Base-by-base conservation (phyloP, 345 rosid genomes). In the Lepidium didymum region DNA sequence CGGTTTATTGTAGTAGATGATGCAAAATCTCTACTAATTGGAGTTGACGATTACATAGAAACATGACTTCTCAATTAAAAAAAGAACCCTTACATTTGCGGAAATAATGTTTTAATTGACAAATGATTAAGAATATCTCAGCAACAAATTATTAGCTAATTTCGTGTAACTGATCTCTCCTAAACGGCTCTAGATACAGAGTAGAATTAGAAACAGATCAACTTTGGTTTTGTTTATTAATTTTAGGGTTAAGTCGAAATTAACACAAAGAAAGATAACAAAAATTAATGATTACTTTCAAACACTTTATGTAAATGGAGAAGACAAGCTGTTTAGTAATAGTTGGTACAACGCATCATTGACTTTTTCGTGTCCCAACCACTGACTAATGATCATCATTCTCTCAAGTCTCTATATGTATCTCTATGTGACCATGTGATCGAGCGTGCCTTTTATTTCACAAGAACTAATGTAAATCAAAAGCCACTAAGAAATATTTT, bases 401-500 rank as follows among this genome's bases (percentile, higher is more conserved):
- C 55, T 34, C 55, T 44, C 33, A 31, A 33, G 31, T 46, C 56
- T 33, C 2, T 14, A 29, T 15, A 37, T 15, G n/a, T 11, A 37
- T 18, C 44, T 21, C 4, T 13, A 33, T 16, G 29, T 62, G 56
- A 35, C 33, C 21, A 35, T 49, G 68, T 64, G 64, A 43, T 52
- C 8, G 31, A 25, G 62, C 68, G 75, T 71, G 75, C 56, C 69
- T 71, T 63, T 69, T 33, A 13, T 2, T 61, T 36, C 42, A 27
- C 33, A 19, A 31, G 1, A n/a, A 6, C 7, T 10, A 29, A 23
- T 40, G 15, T 25, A 25, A 29, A 27, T 19, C 31, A 40, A 40
- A 19, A 56, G 7, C 35, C 47, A 46, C 13, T 51, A 53, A 1
- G 10, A 23, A 43, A 25, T 4, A 7, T 10, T 29, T 12, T n/a